Evolutionary conservation across 768 basidiomycete genomes (phyloP), one percentile per base, ranked within the genome.

Genomic region (Sarcodon aspratus): DNA sequence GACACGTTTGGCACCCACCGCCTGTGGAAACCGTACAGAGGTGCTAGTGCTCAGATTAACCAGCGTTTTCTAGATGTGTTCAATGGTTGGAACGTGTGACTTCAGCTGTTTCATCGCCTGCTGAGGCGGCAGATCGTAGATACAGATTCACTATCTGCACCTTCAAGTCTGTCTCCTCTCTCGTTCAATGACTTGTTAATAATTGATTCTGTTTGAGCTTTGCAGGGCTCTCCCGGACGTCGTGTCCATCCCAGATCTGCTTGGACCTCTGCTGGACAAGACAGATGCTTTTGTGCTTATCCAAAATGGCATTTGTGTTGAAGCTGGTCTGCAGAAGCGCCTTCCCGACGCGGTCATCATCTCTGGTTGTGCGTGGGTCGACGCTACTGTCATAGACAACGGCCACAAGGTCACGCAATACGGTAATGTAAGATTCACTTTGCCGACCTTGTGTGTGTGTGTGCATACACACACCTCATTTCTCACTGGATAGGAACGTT

Each of bases 251-350:
- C 52, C 62, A 4, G 42, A 47, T 1, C 50, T 65, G n/a, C 56
- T 66, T 36, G 43, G 49, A 3, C 63, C 63, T 1, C 46, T 66
- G 1, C 49, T 64, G 13, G 45, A 45, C 5, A 33, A 50, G 1
- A 21, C 47, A 8, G 48, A 56, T 7, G 45, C 60, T 13, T 60
- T 65, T 44, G 61, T 65, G 3, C 53, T 65, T 13, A 57, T 66
- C 33, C 65, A 66, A 49, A 66, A 66, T 48, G 65, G 65, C 10
- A 59, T 66, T 38, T 61, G 61, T n/a, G 60, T 66, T 35, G 59
- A 65, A 44, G 57, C 54, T 27, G 61, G 61, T 32, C 49, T 60
- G 21, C 52, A 27, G 27, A 15, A 13, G 8, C 40, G 40, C 17
- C 5, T 42, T 42, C 48, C 48, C n/a, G 40, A 32, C 7, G 38